Base-by-base conservation (phyloP, 192 early-diverging fungal genomes). In the Diversispora epigaea region DNA sequence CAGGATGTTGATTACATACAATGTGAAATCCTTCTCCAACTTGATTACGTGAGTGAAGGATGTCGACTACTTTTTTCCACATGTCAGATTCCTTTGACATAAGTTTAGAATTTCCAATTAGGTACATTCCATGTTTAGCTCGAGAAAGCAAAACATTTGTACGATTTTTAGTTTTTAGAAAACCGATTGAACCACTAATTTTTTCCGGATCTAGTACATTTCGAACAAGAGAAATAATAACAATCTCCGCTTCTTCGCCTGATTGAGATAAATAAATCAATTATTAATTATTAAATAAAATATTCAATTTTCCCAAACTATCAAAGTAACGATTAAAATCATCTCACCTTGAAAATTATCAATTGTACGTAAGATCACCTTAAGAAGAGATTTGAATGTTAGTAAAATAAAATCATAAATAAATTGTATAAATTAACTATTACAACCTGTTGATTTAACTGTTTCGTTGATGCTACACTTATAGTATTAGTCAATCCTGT, bases 101-200 rank as follows among this genome's bases (percentile, higher is more conserved):
- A 1, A 87, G 67, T 0, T 49, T 41, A 0, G 84, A 77, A 49
- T 87, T 84, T 3, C 88, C 88, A 22, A 89, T 45, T 10, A 89
- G 63, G 47, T 80, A 89, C 86, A 89, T 82, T 6, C 88, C 88
- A 73, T 89, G 88, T 61, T 85, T 70, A 0, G 88, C 88, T 41
- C 88, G 77, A 6, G 87, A 89, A 4, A 89, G 41, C 0, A 89
- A 66, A 11, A 89, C 88, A 50, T 88, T 89, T 3, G 84, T 80
- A 10, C 88, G 83, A 61, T 89, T 89, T 15, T 73, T 52, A 12
- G 82, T 81, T 66, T 86, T 86, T 62, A 89, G 71, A 68, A 89
- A 89, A 0, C 88, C 88, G 50, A 85, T 88, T 3, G 64, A 32
- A 19, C 71, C 66, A 25, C 75, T 52, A 10, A 32, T 32, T 32